These are phyloP conservation scores for Myriosclerotinia duriaeana DNA, from an alignment of 2,329 filamentous ascomycete species.

Conservation along the genomic window DNA sequence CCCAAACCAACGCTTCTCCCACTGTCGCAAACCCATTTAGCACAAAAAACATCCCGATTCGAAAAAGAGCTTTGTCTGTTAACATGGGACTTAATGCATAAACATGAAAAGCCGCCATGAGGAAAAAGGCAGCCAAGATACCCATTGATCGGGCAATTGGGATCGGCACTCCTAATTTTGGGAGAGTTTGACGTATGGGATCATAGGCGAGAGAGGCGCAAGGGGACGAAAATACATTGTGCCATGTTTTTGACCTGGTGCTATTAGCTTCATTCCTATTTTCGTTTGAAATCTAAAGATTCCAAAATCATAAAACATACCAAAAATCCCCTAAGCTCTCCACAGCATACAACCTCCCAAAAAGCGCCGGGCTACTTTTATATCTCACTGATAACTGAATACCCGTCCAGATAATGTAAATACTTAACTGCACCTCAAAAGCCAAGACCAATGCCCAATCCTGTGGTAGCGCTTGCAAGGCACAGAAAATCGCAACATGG, in stretches of 20 bases:
- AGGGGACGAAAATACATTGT: conserved; percentile 45
- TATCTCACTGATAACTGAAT: conserved; percentile 44
- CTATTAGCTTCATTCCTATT: not conserved
- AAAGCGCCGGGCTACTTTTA: conserved; percentile 43
- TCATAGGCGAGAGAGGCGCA: conserved; percentile 44
- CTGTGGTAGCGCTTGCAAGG: conserved; percentile 43
- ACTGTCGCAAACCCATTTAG: conserved; percentile 44
- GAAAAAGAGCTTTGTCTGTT: conserved; percentile 36
- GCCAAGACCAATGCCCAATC: conserved; percentile 42
- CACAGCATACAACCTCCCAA: conserved; percentile 44
- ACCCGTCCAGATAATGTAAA: conserved; percentile 46
- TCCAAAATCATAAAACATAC: conserved; percentile 31
- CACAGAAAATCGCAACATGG: conserved; percentile 40
- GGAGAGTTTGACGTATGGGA: conserved; percentile 41
- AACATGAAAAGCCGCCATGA: conserved; percentile 46
- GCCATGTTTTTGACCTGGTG: conserved; percentile 44
- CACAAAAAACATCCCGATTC: conserved; percentile 44
- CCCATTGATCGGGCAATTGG: conserved; percentile 41
- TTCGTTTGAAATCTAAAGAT: not conserved
- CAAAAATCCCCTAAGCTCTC: conserved; percentile 44
- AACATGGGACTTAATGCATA: conserved; percentile 43
- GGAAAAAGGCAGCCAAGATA: conserved; percentile 42
- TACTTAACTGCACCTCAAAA: conserved; percentile 43
- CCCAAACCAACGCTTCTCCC: conserved; percentile 41
- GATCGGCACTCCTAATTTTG: conserved; percentile 39